A percentile compares a stretch with the other conserved stretches of the same genome.
These are phyloP conservation scores for Paramecium sexaurelia DNA, from an alignment of 73 alveolate species.

Conservation along the genomic window DNA sequence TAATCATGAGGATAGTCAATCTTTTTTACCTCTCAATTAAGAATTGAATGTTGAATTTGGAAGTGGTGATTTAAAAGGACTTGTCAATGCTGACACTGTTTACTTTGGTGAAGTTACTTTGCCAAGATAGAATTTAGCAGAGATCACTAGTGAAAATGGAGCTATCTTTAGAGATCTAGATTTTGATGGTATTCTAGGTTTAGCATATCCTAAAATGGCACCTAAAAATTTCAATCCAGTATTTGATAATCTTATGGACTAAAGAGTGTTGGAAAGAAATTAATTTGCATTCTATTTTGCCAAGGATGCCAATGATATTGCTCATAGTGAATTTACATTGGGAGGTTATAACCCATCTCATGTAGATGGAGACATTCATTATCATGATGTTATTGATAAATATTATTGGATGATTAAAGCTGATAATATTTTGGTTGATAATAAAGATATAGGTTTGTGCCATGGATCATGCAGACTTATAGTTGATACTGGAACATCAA, in stretches of 20 bases:
- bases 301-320: conserved; percentile 51
- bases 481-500: conserved; percentile 87
- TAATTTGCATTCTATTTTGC: conserved; percentile 78
- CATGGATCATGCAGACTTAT: conserved; percentile 77
- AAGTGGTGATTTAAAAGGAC: conserved; percentile 77
- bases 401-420: conserved; percentile 83
- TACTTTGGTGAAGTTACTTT: conserved; percentile 73
- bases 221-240: conserved; percentile 69
- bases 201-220: conserved; percentile 81
- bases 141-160: conserved; percentile 79
- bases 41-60: conserved; percentile 72
- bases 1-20: conserved; percentile 2
- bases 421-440: conserved; percentile 76
- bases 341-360: conserved; percentile 76
- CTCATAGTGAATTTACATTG: conserved; percentile 74
- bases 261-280: conserved; percentile 70
- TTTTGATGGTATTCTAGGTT: conserved; percentile 84
- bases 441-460: conserved; percentile 63
- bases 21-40: not conserved
- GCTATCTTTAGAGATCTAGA: conserved; percentile 72
- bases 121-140: conserved; percentile 74
- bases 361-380: conserved; percentile 74
- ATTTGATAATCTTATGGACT: conserved; percentile 73
- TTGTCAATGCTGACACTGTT: conserved; percentile 70
- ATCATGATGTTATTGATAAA: conserved; percentile 77